Base-by-base conservation (phyloP, 768 basidiomycete species). In the Leccinellum albellum region DNA sequence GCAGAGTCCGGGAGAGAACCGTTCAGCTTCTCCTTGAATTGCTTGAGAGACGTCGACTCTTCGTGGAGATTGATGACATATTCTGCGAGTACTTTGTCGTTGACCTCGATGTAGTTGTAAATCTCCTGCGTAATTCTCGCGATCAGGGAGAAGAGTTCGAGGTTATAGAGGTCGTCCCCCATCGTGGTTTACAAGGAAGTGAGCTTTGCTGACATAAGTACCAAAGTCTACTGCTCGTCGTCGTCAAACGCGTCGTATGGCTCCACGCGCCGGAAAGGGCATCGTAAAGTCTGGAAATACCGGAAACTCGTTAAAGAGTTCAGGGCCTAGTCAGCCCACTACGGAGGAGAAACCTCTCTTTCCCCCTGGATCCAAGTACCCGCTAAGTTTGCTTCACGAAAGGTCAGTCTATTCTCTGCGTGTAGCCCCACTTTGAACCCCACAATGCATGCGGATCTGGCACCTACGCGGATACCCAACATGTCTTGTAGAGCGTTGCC, bases 61-160 rank as follows among this genome's bases (percentile, higher is more conserved):
- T 89, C 88, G 74, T 98, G 96, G 56, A 98, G 82, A 61, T 82
- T 76, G 61, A 99, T 94, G 60, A 98, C 84, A 72, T 95, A 99
- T 76, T 98, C 96, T 13, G 97, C 94, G 48, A 96, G 80, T 3
- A 89, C 88, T 70, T 95, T 96, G 80, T 99, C 95, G 69, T 86
- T 89, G 35, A 91, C 73, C 15, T 84, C 88, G 51, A 82, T 80
- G 70, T 98, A 86, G 66, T 97, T 98, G 73, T 88, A 85, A 47
- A 98, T 84, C 70, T 98, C 95, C 72, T 95, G 92, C 0, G 89
- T 89, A 66, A 99, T 91, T 70, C 91, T 90, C 57, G 89, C 86
- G 56, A 97, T 87, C 42, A 98, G 79, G 35, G 94, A 95, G 49
- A 99, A 85, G 58, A 89, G 80, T 73, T 98, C 97, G 73, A 99